Evolutionary conservation across 768 basidiomycete genomes (phyloP), one percentile per base, ranked within the genome.

Genomic region (Omphalotus guepiniiformis): DNA sequence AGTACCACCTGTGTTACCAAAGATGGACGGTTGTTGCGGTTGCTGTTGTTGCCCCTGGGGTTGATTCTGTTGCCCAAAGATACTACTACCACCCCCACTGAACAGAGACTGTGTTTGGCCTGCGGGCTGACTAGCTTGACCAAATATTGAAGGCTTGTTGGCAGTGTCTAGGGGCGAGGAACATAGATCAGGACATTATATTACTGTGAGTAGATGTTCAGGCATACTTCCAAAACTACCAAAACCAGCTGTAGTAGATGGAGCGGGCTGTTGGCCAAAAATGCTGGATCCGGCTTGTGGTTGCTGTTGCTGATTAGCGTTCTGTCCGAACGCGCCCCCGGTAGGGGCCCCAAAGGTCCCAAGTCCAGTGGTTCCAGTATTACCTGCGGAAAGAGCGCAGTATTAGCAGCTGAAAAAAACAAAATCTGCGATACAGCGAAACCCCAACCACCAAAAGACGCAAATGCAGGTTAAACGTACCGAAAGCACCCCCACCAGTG

Each of bases 111-210:
- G 53, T 21, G 69, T 49, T 25, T 53, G 51, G 8, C 56, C 56
- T 3, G 63, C 50, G 27, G 75, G 68, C 49, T 80, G 75, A 36
- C 59, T 54, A 9, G 74, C 54, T 37, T 69, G 73, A 42, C 79
- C 77, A 47, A 82, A 82, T 21, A 79, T 58, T 13, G 66, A 65
- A 4, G 78, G 68, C 48, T 80, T 78, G 16, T 65, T 50, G 18
- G 69, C 56, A 47, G 62, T 61, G 32, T 60, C 52, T 48, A 49
- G 69, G 29, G 22, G 42, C 13, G 26, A 28, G 6, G 16, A 39
- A 15, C 26, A 12, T 22, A 15, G 47, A 39, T 37, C 30, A 25
- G 19, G 19, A 35, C 30, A 18, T 18, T 27, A n/a, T n/a, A n/a
- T n/a, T n/a, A n/a, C n/a, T n/a, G 15, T 25, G 22, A 49, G 13